Percentiles rank a stretch among this genome's conserved stretches.
Evolutionary conservation across 2,329 filamentous ascomycete species (phyloP).

Genomic region (Cytospora chrysosperma): DNA sequence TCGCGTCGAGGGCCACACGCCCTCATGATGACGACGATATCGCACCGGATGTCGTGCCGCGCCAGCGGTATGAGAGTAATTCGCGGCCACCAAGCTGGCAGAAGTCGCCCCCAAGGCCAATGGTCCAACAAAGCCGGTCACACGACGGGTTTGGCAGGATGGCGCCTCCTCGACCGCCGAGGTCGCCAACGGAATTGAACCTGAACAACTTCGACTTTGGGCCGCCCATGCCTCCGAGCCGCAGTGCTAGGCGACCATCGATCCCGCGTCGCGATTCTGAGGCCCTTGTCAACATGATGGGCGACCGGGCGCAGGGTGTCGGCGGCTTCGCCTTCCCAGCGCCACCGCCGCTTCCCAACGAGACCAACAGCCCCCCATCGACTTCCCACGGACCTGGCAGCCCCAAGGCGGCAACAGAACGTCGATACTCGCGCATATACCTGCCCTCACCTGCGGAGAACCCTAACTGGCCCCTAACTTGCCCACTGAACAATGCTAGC

Average conservation of each 20-base stretch:
- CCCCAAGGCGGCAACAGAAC: slow-evolving; percentile 29
- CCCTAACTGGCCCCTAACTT: slow-evolving; percentile 45
- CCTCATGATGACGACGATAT: slow-evolving; percentile 18
- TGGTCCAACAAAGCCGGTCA: slow-evolving; percentile 46
- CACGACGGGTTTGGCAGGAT: slow-evolving; percentile 47
- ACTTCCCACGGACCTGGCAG: slow-evolving; percentile 33
- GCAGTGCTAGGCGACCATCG: slow-evolving; percentile 55
- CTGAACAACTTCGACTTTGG: slow-evolving; percentile 32
- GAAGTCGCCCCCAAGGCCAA: slow-evolving; percentile 35
- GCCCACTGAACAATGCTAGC: slow-evolving; percentile 33
- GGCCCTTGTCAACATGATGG: slow-evolving; percentile 33
- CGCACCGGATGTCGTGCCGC: slow-evolving; percentile 23
- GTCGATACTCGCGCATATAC: slow-evolving; percentile 40
- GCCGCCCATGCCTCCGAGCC: slow-evolving; percentile 49
- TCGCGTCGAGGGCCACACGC: slow-evolving; percentile 42
- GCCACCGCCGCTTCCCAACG: slow-evolving; percentile 36
- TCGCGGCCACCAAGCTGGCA: slow-evolving; percentile 31
- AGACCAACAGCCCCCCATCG: slow-evolving; percentile 28
- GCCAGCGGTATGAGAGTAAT: slow-evolving; percentile 25
- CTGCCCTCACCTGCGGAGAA: slow-evolving; percentile 37
- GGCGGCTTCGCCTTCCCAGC: slow-evolving; percentile 46
- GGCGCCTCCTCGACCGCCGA: slow-evolving; percentile 50
- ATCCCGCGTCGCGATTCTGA: slow-evolving; percentile 45
- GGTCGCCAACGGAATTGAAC: slow-evolving; percentile 42
- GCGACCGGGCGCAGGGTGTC: slow-evolving; percentile 47